Conservation (phyloP, 1,139 yeast species). For the Arxiozyma slooffiae region DNA sequence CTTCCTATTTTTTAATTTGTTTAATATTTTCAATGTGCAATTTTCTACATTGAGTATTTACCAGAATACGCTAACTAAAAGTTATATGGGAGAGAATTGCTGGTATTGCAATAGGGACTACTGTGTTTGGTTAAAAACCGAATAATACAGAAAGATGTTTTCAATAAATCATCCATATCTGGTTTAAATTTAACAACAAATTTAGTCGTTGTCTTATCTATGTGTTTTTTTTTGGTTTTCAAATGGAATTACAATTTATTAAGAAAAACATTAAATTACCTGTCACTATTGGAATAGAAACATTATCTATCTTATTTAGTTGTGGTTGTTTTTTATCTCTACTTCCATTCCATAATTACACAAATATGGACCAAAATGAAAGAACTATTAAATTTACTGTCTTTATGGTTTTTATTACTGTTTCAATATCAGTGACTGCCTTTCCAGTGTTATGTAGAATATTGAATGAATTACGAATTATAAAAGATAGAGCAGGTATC, state of each 20-base stretch:
- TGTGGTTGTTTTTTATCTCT: conserved; percentile 62
- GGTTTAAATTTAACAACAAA: conserved; percentile 60
- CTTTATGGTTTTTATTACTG: conserved; percentile 67
- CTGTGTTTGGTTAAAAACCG: conserved; percentile 61
- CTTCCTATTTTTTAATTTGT: conserved; percentile 26
- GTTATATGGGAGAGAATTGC: conserved; percentile 72
- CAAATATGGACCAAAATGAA: conserved; percentile 28
- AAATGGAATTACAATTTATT: conserved; percentile 59
- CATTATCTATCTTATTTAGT: conserved; percentile 70
- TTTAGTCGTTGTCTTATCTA: conserved; percentile 59
- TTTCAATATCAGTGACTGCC: conserved; percentile 74
- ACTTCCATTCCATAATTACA: conserved; percentile 53
- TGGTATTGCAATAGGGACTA: conserved; percentile 63
- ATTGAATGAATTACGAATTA: conserved; percentile 57
- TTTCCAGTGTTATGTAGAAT: conserved; percentile 77
- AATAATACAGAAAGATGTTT: conserved; percentile 52
- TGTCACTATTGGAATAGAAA: conserved; percentile 53
- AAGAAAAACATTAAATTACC: conserved; percentile 53
- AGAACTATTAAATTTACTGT: conserved; percentile 50
- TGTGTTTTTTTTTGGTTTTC: conserved; percentile 69
- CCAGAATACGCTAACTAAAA: conserved; percentile 56
- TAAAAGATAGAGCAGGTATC: conserved; percentile 67
- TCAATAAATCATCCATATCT: conserved; percentile 53
- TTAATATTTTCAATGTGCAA: conserved; percentile 25
- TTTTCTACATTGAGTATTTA: conserved; percentile 53